These are phyloP conservation scores for Fusarium lyarnte DNA, from an alignment of 2,329 filamentous ascomycete genomes.

Conservation along the genomic window DNA sequence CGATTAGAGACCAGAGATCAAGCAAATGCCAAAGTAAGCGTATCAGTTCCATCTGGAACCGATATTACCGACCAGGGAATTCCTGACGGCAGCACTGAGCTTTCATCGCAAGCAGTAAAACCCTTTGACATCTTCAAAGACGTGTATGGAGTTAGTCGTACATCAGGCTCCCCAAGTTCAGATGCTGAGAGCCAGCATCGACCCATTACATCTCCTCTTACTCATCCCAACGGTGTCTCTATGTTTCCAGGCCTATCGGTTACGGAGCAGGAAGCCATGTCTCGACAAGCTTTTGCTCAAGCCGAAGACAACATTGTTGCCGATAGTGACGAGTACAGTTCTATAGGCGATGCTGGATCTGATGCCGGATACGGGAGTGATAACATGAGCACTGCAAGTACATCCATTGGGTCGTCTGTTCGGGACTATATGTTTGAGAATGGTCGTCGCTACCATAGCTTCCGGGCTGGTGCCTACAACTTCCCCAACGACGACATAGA, in stretches of 20 bases:
- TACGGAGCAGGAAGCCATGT: conserved; percentile 49
- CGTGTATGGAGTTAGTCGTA: neutral
- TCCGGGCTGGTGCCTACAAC: conserved; percentile 63
- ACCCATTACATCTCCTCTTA: conserved; percentile 45
- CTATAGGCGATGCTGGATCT: conserved; percentile 36
- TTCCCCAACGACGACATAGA: conserved; percentile 70
- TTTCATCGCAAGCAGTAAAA: neutral
- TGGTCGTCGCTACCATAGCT: conserved; percentile 67
- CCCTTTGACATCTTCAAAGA: conserved; percentile 2
- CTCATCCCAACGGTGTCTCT: conserved; percentile 50
- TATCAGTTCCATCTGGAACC: neutral
- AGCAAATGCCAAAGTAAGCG: neutral
- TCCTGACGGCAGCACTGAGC: neutral
- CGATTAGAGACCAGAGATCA: neutral
- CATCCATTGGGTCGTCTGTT: conserved; percentile 53
- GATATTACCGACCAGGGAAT: neutral
- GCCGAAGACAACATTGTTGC: conserved; percentile 51
- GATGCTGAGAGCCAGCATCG: neutral
- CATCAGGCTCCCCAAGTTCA: neutral
- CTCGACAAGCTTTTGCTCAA: conserved; percentile 49
- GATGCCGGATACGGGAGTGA: conserved; percentile 54
- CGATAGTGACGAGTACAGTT: conserved; percentile 44
- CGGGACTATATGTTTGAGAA: conserved; percentile 65
- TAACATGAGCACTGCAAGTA: conserved; percentile 49
- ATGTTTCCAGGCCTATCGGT: conserved; percentile 51